Base-by-base conservation (phyloP, 345 rosid genomes). In the Orychophragmus violaceus region DNA sequence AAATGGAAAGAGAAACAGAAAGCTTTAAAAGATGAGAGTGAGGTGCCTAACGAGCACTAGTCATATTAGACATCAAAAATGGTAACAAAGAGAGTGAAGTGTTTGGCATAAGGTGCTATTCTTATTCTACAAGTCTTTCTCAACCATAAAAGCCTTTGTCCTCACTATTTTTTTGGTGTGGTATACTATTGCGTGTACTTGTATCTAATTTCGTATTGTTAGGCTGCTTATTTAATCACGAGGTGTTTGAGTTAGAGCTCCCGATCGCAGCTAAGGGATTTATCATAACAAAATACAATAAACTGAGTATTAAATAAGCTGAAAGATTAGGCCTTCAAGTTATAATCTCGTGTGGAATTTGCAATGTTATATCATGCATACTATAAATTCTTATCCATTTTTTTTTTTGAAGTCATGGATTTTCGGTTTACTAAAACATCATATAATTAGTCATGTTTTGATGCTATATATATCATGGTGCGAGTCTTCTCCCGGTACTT, bases 101-200 rank as follows among this genome's bases (percentile, higher is more conserved):
- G 72, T 67, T 67, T 56, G 72, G 72, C 72, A 57, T 18, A 30
- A 67, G 30, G 23, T 57, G 11, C 64, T 67, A 42, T 67, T 67
- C 72, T 3, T 30, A 14, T 51, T 36, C 69, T 17, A 51, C 46
- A 64, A 64, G 69, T 67, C 61, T 56, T 32, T 55, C 64, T 67
- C 63, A 54, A 28, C 44, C 21, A 24, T 49, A 64, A 49, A n/a
- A 33, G 59, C 59, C 35, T 35, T 50, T 33, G 48, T 50, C 60
- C 14, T 36, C 50, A 36, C 69, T 64, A 36, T 64, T 51, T 24
- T 50, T 14, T 33, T 8, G 52, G 52, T 51, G 56, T n/a, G 50
- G 25, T 50, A 33, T 16, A 33, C 48, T 50, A 36, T 64, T 51
- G 69, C 59, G 59, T 64, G 24, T 51, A 10, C 8, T 23, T 64